Conservation (phyloP, 441 rosid species). For the Kokia cookei region DNA sequence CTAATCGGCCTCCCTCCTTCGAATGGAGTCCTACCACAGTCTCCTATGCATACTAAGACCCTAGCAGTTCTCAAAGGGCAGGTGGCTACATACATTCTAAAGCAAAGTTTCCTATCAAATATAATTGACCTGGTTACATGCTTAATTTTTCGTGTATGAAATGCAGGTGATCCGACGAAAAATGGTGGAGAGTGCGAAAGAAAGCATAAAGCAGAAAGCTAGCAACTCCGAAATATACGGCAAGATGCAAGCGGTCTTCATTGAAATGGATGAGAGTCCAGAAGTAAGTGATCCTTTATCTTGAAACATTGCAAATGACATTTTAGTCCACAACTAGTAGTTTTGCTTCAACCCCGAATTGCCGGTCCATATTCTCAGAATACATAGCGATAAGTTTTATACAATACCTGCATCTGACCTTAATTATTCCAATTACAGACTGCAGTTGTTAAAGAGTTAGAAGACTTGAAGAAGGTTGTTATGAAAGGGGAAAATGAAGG, state of each 20-base stretch:
- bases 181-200: conserved; percentile 72
- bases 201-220: conserved; percentile 54
- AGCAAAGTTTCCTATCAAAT: neutral
- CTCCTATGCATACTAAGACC: conserved; percentile 92
- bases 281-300: conserved; percentile 24
- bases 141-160: neutral
- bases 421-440: conserved; percentile 18
- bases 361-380: neutral
- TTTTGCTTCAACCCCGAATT: neutral
- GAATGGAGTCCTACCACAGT: conserved; percentile 85
- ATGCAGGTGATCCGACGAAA: conserved; percentile 62
- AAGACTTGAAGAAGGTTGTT: conserved; percentile 60
- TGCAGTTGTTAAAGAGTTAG: conserved; percentile 47
- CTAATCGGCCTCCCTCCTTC: conserved; percentile 87
- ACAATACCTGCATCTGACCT: neutral
- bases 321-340: neutral
- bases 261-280: conserved; percentile 60
- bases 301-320: neutral
- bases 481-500: conserved; percentile 41
- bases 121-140: neutral
- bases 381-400: neutral
- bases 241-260: conserved; percentile 71
- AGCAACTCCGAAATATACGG: conserved; percentile 71
- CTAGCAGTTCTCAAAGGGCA: conserved; percentile 75
- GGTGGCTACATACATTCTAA: conserved; percentile 24